Evolutionary conservation across 164 flowering plant genomes (phyloP), one percentile per base, ranked within the genome.

Genomic region (Nymphaea colorata): DNA sequence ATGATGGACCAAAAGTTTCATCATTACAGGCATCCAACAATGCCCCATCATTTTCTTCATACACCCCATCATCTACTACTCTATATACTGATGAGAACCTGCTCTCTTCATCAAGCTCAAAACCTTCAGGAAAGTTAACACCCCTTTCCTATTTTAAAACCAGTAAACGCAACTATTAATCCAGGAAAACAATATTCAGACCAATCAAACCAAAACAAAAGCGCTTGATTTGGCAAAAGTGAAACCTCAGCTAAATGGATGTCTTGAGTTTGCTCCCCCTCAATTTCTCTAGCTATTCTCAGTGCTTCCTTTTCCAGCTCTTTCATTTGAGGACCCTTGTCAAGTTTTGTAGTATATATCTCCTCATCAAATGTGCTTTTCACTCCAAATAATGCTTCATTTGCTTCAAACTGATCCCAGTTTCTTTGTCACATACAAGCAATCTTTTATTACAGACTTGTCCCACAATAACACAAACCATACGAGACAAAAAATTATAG

Each of bases 281-380:
- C 95, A 78, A 95, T 95, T 81, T 95, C 99, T 79, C 88, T 86
- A 2, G 99, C 99, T 75, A 92, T 83, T 75, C 96, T 83, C 53
- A 64, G 25, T 43, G 99, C 99, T 82, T 89, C 87, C 75, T 70
- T 82, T 75, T 95, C 99, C 74, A 80, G 70, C 67, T 85, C 97
- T 79, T 83, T 80, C 82, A 67, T 89, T 72, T 81, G 87, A 74
- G 97, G 96, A 62, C 99, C 99, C 81, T 74, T 95, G 66, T 87
- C 93, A 70, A 95, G 97, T 75, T 88, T 95, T 61, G 99, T 95
- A n/a, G 98, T 95, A 68, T 95, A 95, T 16, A 95, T 80, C 69
- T 95, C 99, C 83, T 95, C 99, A 62, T 92, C 77, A 68, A 92
- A 95, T 42, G 99, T 95, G 82, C 97, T 95, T 71, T 85, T 89